Conservation (phyloP, 2,329 filamentous ascomycete genomes). For the Dothideomycetidae sp. region DNA sequence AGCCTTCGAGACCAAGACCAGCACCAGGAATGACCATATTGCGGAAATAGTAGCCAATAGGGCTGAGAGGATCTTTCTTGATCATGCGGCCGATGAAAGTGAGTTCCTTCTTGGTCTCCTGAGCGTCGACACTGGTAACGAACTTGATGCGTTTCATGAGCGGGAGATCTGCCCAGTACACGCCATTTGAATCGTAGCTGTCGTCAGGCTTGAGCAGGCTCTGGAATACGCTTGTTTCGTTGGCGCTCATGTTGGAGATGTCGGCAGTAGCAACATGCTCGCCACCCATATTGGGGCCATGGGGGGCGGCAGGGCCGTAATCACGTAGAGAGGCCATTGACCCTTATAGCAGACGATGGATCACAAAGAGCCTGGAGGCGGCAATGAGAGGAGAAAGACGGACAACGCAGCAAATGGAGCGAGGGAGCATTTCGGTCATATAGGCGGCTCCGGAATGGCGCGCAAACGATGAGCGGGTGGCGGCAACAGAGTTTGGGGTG, state of each 20-base stretch:
- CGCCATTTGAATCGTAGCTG: constrained; percentile 65
- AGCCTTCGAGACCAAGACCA: constrained; percentile 81
- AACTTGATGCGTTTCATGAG: constrained; percentile 57
- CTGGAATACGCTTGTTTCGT: constrained; percentile 54
- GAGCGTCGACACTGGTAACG: constrained; percentile 56
- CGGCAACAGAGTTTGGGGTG: too few species aligned
- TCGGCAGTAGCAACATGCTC: constrained; percentile 31
- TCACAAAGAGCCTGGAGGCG: too few species aligned
- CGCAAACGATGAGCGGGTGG: too few species aligned
- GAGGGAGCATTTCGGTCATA: too few species aligned
- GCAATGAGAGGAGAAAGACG: too few species aligned
- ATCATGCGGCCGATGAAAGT: constrained; percentile 58
- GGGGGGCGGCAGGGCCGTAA: constrained; percentile 34
- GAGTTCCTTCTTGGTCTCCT: constrained; percentile 56
- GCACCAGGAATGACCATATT: constrained; percentile 88
- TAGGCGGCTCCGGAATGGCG: too few species aligned
- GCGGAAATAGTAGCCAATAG: constrained; percentile 72
- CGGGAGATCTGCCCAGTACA: constrained; percentile 86
- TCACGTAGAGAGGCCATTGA: constrained; percentile 28
- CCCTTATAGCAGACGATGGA: not conserved
- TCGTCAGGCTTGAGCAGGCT: constrained; percentile 78
- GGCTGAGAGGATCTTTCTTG: constrained; percentile 73
- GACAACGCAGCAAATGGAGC: too few species aligned
- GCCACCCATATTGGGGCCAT: constrained; percentile 33
- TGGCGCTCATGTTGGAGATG: constrained; percentile 37